Base-by-base conservation (phyloP, 2,329 filamentous ascomycete genomes). In the Hymenoscyphus albidus region DNA sequence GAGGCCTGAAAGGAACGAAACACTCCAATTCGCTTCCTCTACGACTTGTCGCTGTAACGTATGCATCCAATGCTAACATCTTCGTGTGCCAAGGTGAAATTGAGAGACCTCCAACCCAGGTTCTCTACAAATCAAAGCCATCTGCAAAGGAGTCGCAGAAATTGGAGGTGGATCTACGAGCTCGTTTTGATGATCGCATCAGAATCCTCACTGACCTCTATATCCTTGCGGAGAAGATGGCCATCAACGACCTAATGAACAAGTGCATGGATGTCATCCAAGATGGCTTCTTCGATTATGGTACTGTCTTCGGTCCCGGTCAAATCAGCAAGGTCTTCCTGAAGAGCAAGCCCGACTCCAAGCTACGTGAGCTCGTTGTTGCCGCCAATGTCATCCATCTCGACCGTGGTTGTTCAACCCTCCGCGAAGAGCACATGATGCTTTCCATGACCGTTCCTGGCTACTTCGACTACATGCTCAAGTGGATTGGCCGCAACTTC, bases 221-320 rank as follows among this genome's bases (percentile, higher is more conserved):
- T 55, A 44, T 32, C 14, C 22, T 71, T 12, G 67, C 59, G 7
- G 69, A 71, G 44, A 65, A 65, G 35, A 62, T 44, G 12, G 63
- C 61, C 1, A 61, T 68, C 27, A 22, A 63, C 6, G 56, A 62
- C 14, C 38, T 71, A 14, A 63, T 66, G 56, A 70, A 71, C 58
- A 64, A 63, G 7, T 48, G 66, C 3, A 66, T 69, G 16, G 70
- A 71, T 58, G 59, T 58, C 12, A 64, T 71, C 59, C 67, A 70
- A 59, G 66, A 70, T 63, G 66, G 64, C 1, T 69, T 64, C 48
- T 63, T 58, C n/a, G 59, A 67, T 12, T 67, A 63, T 32, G 64
- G 65, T 12, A 67, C 61, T 9, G 63, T 67, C 40, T 67, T 67
- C 22, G 65, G 68, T 10, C 63, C 64, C 5, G 65, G 13, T 44